Base-by-base conservation (phyloP, 2,329 filamentous ascomycete genomes). In the Ceratocystis eucalypticola region DNA sequence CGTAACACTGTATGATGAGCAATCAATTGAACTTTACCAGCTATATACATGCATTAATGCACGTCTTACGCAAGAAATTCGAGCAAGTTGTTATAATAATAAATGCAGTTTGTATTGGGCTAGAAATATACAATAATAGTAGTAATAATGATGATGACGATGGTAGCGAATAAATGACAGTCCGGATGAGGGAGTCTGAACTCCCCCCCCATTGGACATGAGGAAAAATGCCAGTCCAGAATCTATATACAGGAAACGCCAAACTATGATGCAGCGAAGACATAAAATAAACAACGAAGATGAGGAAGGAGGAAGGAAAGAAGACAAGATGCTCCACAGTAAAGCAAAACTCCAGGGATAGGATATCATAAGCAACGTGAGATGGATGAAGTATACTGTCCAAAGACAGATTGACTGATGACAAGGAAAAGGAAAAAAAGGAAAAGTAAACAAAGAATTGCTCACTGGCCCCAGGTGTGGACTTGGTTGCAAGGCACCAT, bases 321-420 rank as follows among this genome's bases (percentile, higher is more conserved):
- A 53, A 10, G 57, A 59, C 25, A 45, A 5, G 17, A 44, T 57
- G 41, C n/a, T 45, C 20, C 22, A 48, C 22, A 41, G 10, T 48
- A 64, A 62, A 57, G 12, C n/a, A 46, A 57, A 48, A 64, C n/a
- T 20, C 64, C 48, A 30, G 41, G 12, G 28, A n/a, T 44, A 65
- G 57, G 44, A 64, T 61, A 67, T 67, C 66, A 55, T 67, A 46
- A 64, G 59, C 45, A 67, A 57, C 66, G 62, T 67, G 59, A 63
- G 25, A 28, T 53, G 48, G 25, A 53, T 41, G 37, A 41, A 41
- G 25, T 53, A 25, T 28, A 53, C 48, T 53, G 48, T 28, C 48
- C 22, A 53, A 53, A 22, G 48, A 53, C 48, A 53, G 25, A 53
- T 53, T 22, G 20, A 22, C 15, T 12, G 45, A 37, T 20, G 41